Percentiles rank a stretch among this genome's conserved stretches.
phyloP scores from a whole-genome alignment of 257 asterid species.

The Fraxinus quadrangulata region DNA sequence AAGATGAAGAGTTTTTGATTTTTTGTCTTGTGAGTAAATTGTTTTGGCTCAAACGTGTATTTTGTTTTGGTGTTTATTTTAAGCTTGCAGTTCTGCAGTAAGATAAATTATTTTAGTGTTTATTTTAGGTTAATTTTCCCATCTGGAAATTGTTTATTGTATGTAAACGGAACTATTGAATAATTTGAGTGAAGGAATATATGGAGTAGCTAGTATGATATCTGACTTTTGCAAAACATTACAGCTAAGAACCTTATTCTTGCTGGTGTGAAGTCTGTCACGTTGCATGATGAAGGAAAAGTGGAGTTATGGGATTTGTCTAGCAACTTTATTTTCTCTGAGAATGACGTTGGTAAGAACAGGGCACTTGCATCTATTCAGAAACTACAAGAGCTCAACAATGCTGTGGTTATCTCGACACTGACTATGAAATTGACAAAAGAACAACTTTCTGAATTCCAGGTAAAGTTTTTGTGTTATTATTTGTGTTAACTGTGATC shows the following conservation, averaged over 20 bases:
- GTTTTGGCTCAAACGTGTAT: neutral
- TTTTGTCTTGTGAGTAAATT: slow-evolving; percentile 2
- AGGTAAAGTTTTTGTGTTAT: slow-evolving; percentile 43
- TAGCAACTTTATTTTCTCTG: slow-evolving; percentile 79
- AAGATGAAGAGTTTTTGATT: neutral
- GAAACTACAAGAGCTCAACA: slow-evolving; percentile 88
- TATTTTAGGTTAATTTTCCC: slow-evolving; percentile 14
- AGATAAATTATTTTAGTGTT: slow-evolving; percentile 9
- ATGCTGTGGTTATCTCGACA: slow-evolving; percentile 74
- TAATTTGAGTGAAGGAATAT: neutral
- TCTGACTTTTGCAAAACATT: slow-evolving; percentile 29
- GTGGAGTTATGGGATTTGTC: slow-evolving; percentile 93
- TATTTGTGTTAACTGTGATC: neutral
- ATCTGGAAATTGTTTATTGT: neutral
- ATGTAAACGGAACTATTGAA: slow-evolving; percentile 11
- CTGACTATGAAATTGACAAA: slow-evolving; percentile 65
- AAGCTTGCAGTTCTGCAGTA: neutral
- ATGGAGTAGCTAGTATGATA: neutral
- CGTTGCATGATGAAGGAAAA: slow-evolving; percentile 80
- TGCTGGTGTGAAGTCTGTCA: slow-evolving; percentile 96
- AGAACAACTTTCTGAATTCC: slow-evolving; percentile 72
- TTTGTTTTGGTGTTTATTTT: slow-evolving; percentile 14
- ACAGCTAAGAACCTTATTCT: slow-evolving; percentile 93
- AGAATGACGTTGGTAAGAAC: slow-evolving; percentile 82
- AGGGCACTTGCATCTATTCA: slow-evolving; percentile 86